A percentile compares a stretch with the other conserved stretches of the same genome.
Conservation (phyloP, 208 protist genomes). For the Leishmania martiniquensis region DNA sequence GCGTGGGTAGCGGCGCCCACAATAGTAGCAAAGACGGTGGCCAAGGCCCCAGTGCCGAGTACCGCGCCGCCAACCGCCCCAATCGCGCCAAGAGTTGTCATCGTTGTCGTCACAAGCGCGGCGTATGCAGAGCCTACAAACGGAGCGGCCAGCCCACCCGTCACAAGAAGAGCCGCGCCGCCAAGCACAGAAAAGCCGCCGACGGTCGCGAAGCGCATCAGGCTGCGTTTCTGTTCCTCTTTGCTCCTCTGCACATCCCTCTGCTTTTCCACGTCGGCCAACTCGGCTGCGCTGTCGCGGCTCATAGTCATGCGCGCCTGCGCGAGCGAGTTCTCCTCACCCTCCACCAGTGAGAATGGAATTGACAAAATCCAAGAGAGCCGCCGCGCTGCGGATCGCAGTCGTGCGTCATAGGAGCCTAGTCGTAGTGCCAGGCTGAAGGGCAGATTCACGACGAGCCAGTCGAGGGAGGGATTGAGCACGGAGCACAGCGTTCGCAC, state of each 20-base stretch:
- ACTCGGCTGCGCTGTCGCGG: background rate
- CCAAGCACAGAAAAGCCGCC: slow-evolving; percentile 76
- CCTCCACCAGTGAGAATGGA: slow-evolving; percentile 64
- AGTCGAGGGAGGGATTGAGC: slow-evolving; percentile 52
- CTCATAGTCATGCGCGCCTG: slow-evolving; percentile 4
- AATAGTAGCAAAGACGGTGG: slow-evolving; percentile 50
- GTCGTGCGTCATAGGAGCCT: slow-evolving; percentile 69
- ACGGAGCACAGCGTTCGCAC: slow-evolving; percentile 42
- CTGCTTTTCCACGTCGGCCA: slow-evolving; percentile 22
- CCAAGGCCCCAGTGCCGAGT: slow-evolving; percentile 53
- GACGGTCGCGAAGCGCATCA: slow-evolving; percentile 59
- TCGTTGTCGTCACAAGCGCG: slow-evolving; percentile 48
- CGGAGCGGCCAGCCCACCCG: slow-evolving; percentile 75
- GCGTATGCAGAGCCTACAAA: slow-evolving; percentile 66
- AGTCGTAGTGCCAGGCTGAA: slow-evolving; percentile 66
- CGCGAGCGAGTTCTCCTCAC: slow-evolving; percentile 40
- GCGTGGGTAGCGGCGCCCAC: slow-evolving; percentile 76
- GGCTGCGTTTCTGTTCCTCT: slow-evolving; percentile 40
- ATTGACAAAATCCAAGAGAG: slow-evolving; percentile 73
- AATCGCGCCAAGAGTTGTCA: slow-evolving; percentile 55
- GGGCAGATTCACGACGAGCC: slow-evolving; percentile 59
- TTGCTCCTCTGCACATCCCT: slow-evolving; percentile 36
- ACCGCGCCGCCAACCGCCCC: slow-evolving; percentile 56
- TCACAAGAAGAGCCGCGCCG: slow-evolving; percentile 62
- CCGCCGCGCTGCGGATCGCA: slow-evolving; percentile 63